These are phyloP conservation scores for Amanita exitialis DNA, from an alignment of 768 basidiomycete species.

Conservation along the genomic window DNA sequence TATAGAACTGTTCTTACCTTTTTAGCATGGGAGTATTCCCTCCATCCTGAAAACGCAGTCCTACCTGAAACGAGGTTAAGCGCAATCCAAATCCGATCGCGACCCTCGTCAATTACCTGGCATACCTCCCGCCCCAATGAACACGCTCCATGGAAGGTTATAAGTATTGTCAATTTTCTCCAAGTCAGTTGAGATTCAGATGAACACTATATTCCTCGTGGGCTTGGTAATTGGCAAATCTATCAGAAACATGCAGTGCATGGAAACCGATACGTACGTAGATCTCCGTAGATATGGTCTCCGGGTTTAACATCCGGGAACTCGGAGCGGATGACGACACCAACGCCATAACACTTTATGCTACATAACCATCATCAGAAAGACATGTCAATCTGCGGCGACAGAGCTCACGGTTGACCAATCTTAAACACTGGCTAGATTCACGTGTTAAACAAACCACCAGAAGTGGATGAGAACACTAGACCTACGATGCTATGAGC, in stretches of 20 bases:
- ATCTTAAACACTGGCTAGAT: constrained; percentile 17
- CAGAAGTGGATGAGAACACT: too few relatives aligned
- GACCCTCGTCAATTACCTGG: constrained; percentile 23
- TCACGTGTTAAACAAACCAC: not conserved
- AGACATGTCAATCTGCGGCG: not conserved
- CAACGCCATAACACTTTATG: constrained; percentile 25
- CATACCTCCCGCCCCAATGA: constrained; percentile 40
- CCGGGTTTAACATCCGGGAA: constrained; percentile 21
- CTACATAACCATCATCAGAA: constrained; percentile 9
- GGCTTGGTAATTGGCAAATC: constrained; percentile 10
- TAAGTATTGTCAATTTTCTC: constrained; percentile 23
- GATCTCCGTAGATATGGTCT: constrained; percentile 27
- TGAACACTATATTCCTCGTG: constrained; percentile 26
- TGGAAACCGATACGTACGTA: constrained; percentile 14
- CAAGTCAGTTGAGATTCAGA: constrained; percentile 9
- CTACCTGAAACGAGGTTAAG: constrained; percentile 21
- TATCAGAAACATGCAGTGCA: not conserved
- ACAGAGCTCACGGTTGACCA: constrained; percentile 24
- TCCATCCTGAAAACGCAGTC: constrained; percentile 31
- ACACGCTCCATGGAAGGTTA: constrained; percentile 30
- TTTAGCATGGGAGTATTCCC: constrained; percentile 27
- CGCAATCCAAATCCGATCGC: not conserved
- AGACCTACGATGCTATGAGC: constrained; percentile 16
- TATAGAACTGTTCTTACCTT: constrained; percentile 15
- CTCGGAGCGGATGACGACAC: constrained; percentile 35